Percentiles rank a stretch among this genome's conserved stretches.
These are phyloP conservation scores for Penicillium longicatenatum DNA, from an alignment of 495 filamentous ascomycete genomes.

Conservation along the genomic window DNA sequence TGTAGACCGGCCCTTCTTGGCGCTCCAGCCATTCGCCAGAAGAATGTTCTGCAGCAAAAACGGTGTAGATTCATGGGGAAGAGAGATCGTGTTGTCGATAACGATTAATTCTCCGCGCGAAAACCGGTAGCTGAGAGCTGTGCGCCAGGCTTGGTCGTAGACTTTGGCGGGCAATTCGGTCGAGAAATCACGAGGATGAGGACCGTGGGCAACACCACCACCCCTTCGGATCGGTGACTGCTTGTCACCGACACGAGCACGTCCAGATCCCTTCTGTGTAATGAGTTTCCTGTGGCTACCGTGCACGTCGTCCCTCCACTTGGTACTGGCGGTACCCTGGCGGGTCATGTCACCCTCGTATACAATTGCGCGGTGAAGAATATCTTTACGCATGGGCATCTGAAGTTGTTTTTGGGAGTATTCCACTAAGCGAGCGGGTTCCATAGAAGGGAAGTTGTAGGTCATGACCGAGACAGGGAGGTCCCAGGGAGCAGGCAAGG, in stretches of 20 bases:
- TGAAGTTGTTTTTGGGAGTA: slow-evolving; percentile 81
- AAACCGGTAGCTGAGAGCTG: slow-evolving; percentile 89
- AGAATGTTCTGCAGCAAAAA: slow-evolving; percentile 67
- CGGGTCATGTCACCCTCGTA: slow-evolving; percentile 91
- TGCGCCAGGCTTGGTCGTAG: slow-evolving; percentile 96
- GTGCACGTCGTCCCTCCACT: slow-evolving; percentile 81
- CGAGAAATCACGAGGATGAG: slow-evolving; percentile 84
- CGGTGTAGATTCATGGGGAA: slow-evolving; percentile 53
- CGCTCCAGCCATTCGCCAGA: slow-evolving; percentile 70
- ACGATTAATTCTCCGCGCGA: slow-evolving; percentile 82
- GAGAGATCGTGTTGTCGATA: slow-evolving; percentile 69
- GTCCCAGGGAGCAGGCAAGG: slow-evolving; percentile 35
- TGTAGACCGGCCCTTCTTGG: slow-evolving; percentile 68
- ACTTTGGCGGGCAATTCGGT: slow-evolving; percentile 83
- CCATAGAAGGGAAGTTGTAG: slow-evolving; percentile 87
- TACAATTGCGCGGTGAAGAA: slow-evolving; percentile 88
- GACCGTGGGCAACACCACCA: slow-evolving; percentile 85
- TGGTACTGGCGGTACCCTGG: slow-evolving; percentile 82
- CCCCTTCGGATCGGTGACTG: slow-evolving; percentile 82
- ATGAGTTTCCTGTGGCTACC: slow-evolving; percentile 77
- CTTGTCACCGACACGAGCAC: slow-evolving; percentile 74
- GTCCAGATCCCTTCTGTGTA: slow-evolving; percentile 83
- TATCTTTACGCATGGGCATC: slow-evolving; percentile 84
- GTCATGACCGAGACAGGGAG: slow-evolving; percentile 71
- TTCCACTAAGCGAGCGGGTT: slow-evolving; percentile 75